These are phyloP conservation scores for Claviceps pusilla DNA, from an alignment of 2,329 filamentous ascomycete genomes.

Conservation along the genomic window DNA sequence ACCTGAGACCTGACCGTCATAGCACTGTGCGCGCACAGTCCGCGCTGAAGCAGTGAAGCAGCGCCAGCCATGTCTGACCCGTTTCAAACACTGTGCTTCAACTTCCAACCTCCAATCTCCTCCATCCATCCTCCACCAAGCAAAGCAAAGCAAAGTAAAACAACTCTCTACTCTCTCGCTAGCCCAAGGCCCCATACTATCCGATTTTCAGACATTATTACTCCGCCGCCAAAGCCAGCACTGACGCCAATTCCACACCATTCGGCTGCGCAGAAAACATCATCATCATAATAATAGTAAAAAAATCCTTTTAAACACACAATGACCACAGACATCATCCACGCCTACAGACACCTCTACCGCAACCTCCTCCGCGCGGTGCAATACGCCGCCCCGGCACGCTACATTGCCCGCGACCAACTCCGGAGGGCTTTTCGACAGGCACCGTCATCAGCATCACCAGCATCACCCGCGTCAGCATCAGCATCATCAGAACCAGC, in stretches of 20 bases:
- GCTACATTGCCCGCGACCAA: conserved; percentile 45
- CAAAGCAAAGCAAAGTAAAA: too few species aligned
- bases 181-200: neutral
- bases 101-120: neutral
- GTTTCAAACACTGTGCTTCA: neutral
- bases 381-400: conserved; percentile 54
- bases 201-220: neutral
- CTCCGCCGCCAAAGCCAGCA: too few species aligned
- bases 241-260: too few species aligned
- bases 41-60: too few species aligned
- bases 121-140: neutral
- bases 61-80: neutral
- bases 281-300: too few species aligned
- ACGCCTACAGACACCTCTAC: conserved; percentile 57
- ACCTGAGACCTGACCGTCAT: neutral
- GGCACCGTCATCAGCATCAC: too few species aligned
- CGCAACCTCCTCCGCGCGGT: conserved; percentile 54
- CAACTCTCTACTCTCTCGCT: neutral
- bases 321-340: conserved; percentile 31
- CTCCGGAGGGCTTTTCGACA: conserved; percentile 43
- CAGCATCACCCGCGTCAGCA: neutral
- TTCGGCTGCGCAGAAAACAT: too few species aligned
- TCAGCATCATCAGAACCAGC: too few species aligned
- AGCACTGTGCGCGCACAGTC: neutral
- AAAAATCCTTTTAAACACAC: neutral